Conservation (phyloP, 345 rosid genomes). For the Heritiera littoralis region DNA sequence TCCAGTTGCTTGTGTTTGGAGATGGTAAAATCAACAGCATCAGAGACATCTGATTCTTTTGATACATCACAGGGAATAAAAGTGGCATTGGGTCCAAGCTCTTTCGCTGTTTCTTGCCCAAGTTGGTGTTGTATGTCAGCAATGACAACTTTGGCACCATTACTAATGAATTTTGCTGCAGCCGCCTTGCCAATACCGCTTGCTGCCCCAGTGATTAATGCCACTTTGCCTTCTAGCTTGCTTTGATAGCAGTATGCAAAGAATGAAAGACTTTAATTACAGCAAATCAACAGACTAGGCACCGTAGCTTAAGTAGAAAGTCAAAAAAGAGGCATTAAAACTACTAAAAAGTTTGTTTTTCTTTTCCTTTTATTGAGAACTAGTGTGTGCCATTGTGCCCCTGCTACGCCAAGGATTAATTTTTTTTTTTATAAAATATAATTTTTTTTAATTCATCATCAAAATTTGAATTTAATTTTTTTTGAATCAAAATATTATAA, state of each 20-base stretch:
- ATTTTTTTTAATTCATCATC: too few relatives aligned
- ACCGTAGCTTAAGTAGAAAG: not conserved
- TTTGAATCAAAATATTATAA: too few relatives aligned
- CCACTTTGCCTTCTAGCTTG: constrained; percentile 83
- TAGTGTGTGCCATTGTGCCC: too few relatives aligned
- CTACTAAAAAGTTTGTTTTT: too few relatives aligned
- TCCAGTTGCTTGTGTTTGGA: constrained; percentile 53
- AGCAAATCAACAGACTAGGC: not conserved
- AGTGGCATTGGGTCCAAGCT: constrained; percentile 62
- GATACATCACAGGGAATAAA: constrained; percentile 68
- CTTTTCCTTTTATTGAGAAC: not conserved
- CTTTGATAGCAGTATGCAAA: constrained; percentile 27
- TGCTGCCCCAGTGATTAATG: constrained; percentile 87
- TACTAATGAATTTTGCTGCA: constrained; percentile 58
- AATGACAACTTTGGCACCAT: constrained; percentile 80
- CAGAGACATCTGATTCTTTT: constrained; percentile 66
- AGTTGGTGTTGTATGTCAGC: constrained; percentile 65
- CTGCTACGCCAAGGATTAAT: too few relatives aligned
- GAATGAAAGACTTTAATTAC: not conserved
- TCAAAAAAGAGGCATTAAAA: not conserved
- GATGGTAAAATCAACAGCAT: constrained; percentile 67
- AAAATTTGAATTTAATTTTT: too few relatives aligned
- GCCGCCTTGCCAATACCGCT: constrained; percentile 85
- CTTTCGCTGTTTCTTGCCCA: constrained; percentile 53
- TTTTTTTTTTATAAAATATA: too few relatives aligned